Conservation (phyloP, 306 rosid genomes). For the Rubus parviflorus region DNA sequence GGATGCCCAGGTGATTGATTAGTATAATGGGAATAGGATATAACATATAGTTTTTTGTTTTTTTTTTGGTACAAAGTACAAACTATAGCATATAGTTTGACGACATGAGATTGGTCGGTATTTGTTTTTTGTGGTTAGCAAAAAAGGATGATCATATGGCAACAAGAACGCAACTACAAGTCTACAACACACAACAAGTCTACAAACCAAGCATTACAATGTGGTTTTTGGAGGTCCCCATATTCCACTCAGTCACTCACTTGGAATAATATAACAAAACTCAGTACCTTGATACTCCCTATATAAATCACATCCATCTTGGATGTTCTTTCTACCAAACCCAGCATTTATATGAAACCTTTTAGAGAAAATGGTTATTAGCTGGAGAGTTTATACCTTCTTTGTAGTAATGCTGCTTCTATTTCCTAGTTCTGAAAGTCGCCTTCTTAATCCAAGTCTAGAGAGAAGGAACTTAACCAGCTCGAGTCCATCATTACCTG, state of each 20-base stretch:
- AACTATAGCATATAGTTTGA: background rate
- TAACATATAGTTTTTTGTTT: background rate
- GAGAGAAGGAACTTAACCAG: background rate
- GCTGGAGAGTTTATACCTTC: conserved; percentile 3
- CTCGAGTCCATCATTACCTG: conserved; percentile 5
- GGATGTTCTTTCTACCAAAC: background rate
- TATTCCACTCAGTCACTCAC: conserved; percentile 16
- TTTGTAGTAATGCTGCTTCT: conserved; percentile 18
- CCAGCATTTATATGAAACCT: background rate
- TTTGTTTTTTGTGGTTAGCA: conserved; percentile 15
- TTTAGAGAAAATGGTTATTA: background rate
- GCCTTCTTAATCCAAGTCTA: conserved; percentile 6
- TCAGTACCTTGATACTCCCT: background rate
- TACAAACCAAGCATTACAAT: background rate
- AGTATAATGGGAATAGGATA: background rate
- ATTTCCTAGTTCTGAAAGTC: conserved; percentile 18
- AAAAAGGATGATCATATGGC: background rate
- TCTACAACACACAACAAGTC: conserved; percentile 2
- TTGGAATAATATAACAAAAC: background rate
- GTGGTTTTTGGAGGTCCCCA: conserved; percentile 8
- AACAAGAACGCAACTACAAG: background rate
- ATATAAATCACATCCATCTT: conserved; percentile 6
- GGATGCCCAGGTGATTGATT: background rate
- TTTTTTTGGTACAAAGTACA: background rate
- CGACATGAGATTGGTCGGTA: conserved; percentile 2